phyloP scores from a whole-genome alignment of 2,329 filamentous ascomycete genomes.

The Elsinoe perseae region DNA sequence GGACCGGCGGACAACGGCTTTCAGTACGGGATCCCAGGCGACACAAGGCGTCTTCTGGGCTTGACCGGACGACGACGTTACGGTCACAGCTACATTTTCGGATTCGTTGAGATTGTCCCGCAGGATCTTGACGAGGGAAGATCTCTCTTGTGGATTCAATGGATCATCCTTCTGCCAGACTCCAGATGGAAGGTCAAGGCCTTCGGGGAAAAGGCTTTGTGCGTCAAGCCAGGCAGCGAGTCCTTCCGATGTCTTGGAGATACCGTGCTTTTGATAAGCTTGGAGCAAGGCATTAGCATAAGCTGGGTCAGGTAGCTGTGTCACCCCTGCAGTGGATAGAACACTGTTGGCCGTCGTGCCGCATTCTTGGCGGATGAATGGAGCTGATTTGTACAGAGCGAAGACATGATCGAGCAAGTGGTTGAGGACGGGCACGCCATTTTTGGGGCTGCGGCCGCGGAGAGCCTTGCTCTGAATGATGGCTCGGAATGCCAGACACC shows the following conservation, averaged over 20 bases:
- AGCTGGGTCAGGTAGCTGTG: constrained; percentile 32
- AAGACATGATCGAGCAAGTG: constrained; percentile 65
- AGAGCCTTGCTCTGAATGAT: constrained; percentile 72
- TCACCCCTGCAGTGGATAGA: constrained; percentile 54
- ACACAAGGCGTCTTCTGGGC: constrained; percentile 79
- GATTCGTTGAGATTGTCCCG: constrained; percentile 60
- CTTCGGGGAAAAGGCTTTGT: constrained; percentile 53
- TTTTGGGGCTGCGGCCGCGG: constrained; percentile 25
- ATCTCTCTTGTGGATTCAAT: constrained; percentile 59
- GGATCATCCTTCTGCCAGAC: constrained; percentile 70
- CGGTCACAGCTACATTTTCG: constrained; percentile 32
- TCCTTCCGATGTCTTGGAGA: constrained; percentile 77
- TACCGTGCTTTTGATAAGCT: constrained; percentile 39
- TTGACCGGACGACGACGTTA: constrained; percentile 49
- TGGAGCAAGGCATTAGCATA: constrained; percentile 22
- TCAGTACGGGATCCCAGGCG: constrained; percentile 75
- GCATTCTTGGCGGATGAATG: constrained; percentile 84
- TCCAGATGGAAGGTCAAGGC: constrained; percentile 55
- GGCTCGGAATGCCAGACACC: constrained; percentile 78
- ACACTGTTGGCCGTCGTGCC: constrained; percentile 52
- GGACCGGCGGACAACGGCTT: constrained; percentile 31
- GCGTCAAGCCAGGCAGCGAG: constrained; percentile 79
- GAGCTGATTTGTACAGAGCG: constrained; percentile 68
- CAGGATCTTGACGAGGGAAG: constrained; percentile 64
- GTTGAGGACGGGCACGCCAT: constrained; percentile 24